These are phyloP conservation scores for Pholiota conissans DNA, from an alignment of 768 basidiomycete species.

Conservation along the genomic window DNA sequence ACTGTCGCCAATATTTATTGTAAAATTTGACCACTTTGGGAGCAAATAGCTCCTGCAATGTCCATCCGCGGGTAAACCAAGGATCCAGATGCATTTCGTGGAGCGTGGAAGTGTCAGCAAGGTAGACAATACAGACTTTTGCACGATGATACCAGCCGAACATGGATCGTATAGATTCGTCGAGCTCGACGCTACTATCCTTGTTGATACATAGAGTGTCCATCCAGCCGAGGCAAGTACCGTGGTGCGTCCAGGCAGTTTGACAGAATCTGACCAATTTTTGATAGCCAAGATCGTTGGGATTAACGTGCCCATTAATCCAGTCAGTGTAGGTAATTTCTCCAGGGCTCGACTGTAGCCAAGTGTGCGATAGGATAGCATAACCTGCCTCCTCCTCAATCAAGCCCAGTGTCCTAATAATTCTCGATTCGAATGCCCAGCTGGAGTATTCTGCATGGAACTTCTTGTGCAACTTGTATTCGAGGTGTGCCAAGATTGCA, in stretches of 20 bases:
- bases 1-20: background rate
- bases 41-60: conserved; percentile 1
- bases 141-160: background rate
- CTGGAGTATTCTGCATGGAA: no score
- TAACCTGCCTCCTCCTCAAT: background rate
- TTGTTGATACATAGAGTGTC: conserved; percentile 4
- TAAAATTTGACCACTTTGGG: background rate
- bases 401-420: no score
- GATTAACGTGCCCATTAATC: background rate
- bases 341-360: background rate
- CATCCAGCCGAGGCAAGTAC: background rate
- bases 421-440: no score
- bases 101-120: background rate
- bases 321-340: background rate
- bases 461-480: no score
- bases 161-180: conserved; percentile 3
- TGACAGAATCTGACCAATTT: background rate
- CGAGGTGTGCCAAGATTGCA: no score
- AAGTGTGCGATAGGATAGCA: background rate
- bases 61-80: conserved; percentile 6
- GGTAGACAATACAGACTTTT: background rate
- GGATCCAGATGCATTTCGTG: background rate
- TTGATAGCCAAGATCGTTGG: background rate
- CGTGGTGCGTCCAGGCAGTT: background rate
- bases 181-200: conserved; percentile 7